These are phyloP conservation scores for Leccinum holopus DNA, from an alignment of 1,284 basidiomycete species.

Conservation along the genomic window DNA sequence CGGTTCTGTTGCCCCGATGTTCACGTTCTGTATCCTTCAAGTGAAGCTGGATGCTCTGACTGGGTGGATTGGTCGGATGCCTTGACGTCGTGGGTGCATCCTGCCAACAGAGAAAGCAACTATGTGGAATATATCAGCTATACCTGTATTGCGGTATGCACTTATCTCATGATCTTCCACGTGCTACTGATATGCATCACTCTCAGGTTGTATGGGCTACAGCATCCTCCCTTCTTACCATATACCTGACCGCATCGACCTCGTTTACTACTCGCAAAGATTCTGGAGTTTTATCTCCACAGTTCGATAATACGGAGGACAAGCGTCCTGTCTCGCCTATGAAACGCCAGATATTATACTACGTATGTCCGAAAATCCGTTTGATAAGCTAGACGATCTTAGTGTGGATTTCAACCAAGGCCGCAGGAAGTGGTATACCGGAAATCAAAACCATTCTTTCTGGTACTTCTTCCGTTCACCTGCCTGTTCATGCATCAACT, in stretches of 20 bases:
- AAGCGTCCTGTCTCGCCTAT: constrained; percentile 29
- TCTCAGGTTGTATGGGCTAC: constrained; percentile 69
- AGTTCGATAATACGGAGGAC: constrained; percentile 38
- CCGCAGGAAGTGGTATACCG: constrained; percentile 94
- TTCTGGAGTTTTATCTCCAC: constrained; percentile 65
- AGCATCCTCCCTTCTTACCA: constrained; percentile 75
- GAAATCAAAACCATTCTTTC: constrained; percentile 97
- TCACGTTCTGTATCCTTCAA: constrained; percentile 30
- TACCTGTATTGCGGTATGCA: constrained; percentile 71
- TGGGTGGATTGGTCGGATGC: constrained; percentile 78
- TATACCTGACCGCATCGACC: constrained; percentile 85
- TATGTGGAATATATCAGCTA: constrained; percentile 72
- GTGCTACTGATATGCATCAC: constrained; percentile 6
- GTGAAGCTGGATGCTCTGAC: constrained; percentile 53
- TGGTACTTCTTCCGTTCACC: constrained; percentile 44
- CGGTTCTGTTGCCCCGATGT: constrained; percentile 74
- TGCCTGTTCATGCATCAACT: neutral
- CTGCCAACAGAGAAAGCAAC: constrained; percentile 33
- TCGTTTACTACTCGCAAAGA: constrained; percentile 88
- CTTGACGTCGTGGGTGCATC: constrained; percentile 35
- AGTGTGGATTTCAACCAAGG: constrained; percentile 44
- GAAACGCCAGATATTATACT: constrained; percentile 77
- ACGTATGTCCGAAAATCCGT: constrained; percentile 49
- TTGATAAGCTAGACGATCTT: constrained; percentile 18
- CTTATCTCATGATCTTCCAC: constrained; percentile 11